Evolutionary conservation across 108 stramenopile species (phyloP), one percentile per base, ranked within the genome.

Genomic region (Nannochloropsis gaditana): DNA sequence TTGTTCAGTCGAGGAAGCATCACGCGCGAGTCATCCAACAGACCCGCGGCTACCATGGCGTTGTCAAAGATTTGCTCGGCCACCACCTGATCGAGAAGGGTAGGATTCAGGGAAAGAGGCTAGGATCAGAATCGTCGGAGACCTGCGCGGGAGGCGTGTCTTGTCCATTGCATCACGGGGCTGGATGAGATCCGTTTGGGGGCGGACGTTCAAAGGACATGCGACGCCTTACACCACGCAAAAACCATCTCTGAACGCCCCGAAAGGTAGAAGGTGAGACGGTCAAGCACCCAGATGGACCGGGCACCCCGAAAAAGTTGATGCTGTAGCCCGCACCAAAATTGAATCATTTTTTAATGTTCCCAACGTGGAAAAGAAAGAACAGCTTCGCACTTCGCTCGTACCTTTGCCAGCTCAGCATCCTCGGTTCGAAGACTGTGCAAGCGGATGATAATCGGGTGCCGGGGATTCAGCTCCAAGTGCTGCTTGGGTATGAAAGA

Each of bases 51-150:
- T 5, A 97, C 92, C 42, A 99, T 91, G 83, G 97, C 95, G 86
- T 98, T 99, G 90, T 99, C 99, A 84, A 96, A 96, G 21, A 99
- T 86, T 92, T 97, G 98, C 84, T 96, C 95, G 9, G 94, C 95
- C 83, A 94, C 85, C 1, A 95, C 90, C 59, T 73, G 59, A 73
- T 15, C 19, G n/a, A 73, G n/a, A n/a, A 73, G 59, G 59, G 0
- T 31, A 31, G 31, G 59, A 73, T 15, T 15, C n/a, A 73, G 5
- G n/a, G 59, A 73, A n/a, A 3, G 59, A 73, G 59, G 59, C 19
- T 73, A n/a, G 59, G 1, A 73, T 4, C 31, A 31, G 31, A 31
- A 31, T 31, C 31, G 31, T 31, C 31, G 31, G 31, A 31, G 31
- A 31, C 31, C 31, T 31, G 31, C 31, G 31, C 31, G 31, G 31